Evolutionary conservation across 2,329 filamentous ascomycete genomes (phyloP), one percentile per base, ranked within the genome.

Genomic region (Cercospora sp.): DNA sequence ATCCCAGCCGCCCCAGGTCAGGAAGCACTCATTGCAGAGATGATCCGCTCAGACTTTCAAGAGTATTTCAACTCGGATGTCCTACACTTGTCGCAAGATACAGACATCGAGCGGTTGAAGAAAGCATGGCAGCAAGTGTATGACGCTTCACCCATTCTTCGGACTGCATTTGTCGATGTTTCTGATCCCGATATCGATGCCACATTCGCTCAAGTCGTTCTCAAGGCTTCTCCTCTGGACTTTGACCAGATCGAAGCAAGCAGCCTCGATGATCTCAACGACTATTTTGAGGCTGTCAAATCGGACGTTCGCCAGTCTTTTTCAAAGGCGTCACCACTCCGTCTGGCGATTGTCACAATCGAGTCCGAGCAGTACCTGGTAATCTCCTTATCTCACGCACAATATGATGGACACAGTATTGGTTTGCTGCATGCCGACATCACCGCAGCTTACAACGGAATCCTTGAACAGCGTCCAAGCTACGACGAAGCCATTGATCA

Each of bases 351-450:
- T 3, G 72, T 83, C 21, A 70, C 77, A 16, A 75, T 79, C 21
- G 65, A 74, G 0, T 61, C 69, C 5, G 76, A 79, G 16, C 76
- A 64, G 3, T 85, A 84, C 66, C 74, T 88, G n/a, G 67, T 87
- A 4, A 77, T 97, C 1, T 94, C 92, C 0, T 88, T 97, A 45
- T 86, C 93, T 0, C 94, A 97, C 79, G 92, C 93, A 1, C 83
- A 97, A 21, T 97, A 97, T 72, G 94, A 97, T 76, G 94, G 94
- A 0, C 93, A 90, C 87, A 97, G 93, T 2, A 85, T 97, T 12
- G 83, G 84, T 3, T 81, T 96, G 16, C 79, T 97, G 1, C 92
- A 95, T 73, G 82, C 85, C 53, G 89, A 95, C 74, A 85, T 97
- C 0, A 79, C 84, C 16, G 82, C 79, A n/a, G 88, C 89, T 1